Evolutionary conservation across 176 grass and related monocot species (phyloP).

Genomic region (Thinopyrum elongatum): DNA sequence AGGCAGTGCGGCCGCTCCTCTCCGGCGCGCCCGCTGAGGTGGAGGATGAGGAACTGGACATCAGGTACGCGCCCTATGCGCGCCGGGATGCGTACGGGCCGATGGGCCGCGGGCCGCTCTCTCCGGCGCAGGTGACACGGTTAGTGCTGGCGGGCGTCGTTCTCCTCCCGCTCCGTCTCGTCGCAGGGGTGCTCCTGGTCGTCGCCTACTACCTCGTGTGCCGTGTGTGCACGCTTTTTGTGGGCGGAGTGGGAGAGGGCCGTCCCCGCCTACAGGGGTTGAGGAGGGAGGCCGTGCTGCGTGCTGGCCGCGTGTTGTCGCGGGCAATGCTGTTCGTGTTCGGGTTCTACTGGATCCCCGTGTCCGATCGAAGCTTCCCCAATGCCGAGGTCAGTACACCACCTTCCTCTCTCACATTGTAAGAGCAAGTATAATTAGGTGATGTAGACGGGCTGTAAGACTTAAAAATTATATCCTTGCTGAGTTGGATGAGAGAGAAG

Average conservation of each 20-base stretch:
- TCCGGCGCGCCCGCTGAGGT: not conserved
- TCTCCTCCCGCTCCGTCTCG: constrained; percentile 68
- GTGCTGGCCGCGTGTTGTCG: constrained; percentile 49
- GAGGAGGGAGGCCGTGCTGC: constrained; percentile 54
- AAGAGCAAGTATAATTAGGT: no score
- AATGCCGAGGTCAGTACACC: constrained; percentile 35
- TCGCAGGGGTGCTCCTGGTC: constrained; percentile 50
- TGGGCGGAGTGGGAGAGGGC: constrained; percentile 24
- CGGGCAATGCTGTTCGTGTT: constrained; percentile 84
- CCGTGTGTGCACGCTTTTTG: constrained; percentile 70
- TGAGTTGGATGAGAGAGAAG: no score
- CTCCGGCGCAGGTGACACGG: constrained; percentile 22
- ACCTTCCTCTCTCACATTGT: not conserved
- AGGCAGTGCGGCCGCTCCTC: constrained; percentile 36
- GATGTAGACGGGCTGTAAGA: no score
- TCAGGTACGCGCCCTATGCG: constrained; percentile 68
- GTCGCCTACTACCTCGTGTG: constrained; percentile 72
- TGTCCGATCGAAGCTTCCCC: constrained; percentile 25
- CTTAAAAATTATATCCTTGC: no score
- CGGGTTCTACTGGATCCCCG: constrained; percentile 87
- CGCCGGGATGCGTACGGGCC: constrained; percentile 68
- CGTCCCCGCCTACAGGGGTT: constrained; percentile 48
- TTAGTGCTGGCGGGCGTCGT: constrained; percentile 37
- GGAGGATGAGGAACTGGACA: constrained; percentile 53
- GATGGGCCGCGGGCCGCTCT: constrained; percentile 64